These are phyloP conservation scores for Wickerhamiella dianesei DNA, from an alignment of 805 yeast species.

Conservation along the genomic window DNA sequence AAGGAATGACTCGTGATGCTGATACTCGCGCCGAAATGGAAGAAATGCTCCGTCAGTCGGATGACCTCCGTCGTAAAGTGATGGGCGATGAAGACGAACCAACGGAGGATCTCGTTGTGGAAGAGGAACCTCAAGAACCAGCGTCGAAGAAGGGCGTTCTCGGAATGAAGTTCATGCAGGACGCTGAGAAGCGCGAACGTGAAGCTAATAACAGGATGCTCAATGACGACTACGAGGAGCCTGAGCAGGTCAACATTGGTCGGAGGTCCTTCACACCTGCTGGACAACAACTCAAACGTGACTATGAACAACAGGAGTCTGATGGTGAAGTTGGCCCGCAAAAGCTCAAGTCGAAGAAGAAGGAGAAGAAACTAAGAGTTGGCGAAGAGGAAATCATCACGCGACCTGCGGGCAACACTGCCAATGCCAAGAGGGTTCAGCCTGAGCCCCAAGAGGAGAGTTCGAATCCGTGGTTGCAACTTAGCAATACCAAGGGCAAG, in stretches of 20 bases:
- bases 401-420: slow-evolving; percentile 7
- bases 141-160: slow-evolving; percentile 65
- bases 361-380: slow-evolving; percentile 4
- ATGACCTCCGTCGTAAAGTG: slow-evolving; percentile 56
- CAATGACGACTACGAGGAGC: slow-evolving; percentile 21
- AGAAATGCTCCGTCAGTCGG: slow-evolving; percentile 86
- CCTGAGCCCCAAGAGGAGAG: not conserved
- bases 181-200: slow-evolving; percentile 62
- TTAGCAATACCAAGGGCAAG: slow-evolving; percentile 32
- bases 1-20: slow-evolving; percentile 81
- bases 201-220: slow-evolving; percentile 41
- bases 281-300: slow-evolving; percentile 16
- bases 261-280: slow-evolving; percentile 20
- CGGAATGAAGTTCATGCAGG: slow-evolving; percentile 91
- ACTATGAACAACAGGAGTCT: slow-evolving; percentile 14
- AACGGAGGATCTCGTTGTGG: slow-evolving; percentile 22
- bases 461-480: slow-evolving; percentile 27
- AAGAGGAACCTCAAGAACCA: slow-evolving; percentile 19
- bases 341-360: slow-evolving; percentile 3
- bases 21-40: slow-evolving; percentile 79
- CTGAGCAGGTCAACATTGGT: slow-evolving; percentile 38
- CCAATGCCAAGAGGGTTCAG: not conserved
- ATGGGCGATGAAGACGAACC: slow-evolving; percentile 38
- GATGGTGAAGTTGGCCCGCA: slow-evolving; percentile 21
- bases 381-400: slow-evolving; percentile 5